These are phyloP conservation scores for Amylostereum areolatum DNA, from an alignment of 1,284 basidiomycete species.

Conservation along the genomic window DNA sequence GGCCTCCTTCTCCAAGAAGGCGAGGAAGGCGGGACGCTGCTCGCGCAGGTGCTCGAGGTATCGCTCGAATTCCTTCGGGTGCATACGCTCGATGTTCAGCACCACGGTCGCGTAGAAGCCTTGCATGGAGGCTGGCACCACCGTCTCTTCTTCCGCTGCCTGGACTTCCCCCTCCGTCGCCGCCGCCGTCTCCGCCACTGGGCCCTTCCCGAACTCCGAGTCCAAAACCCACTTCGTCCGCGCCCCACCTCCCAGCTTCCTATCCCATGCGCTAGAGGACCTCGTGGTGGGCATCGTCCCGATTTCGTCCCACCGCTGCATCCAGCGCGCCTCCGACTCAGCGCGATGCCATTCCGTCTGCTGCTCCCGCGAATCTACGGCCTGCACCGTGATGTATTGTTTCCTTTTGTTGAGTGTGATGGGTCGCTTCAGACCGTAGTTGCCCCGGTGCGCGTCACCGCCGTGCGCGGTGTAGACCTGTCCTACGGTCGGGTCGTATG, in stretches of 20 bases:
- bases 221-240: conserved; percentile 38
- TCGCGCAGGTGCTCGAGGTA: conserved; percentile 53
- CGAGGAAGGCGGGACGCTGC: conserved; percentile 50
- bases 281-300: conserved; percentile 33
- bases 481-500: conserved; percentile 65
- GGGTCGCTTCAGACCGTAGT: conserved; percentile 77
- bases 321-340: conserved; percentile 55
- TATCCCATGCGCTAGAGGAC: conserved; percentile 6
- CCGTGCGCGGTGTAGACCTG: conserved; percentile 68
- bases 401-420: conserved; percentile 53
- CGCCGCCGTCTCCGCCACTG: conserved; percentile 3
- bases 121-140: neutral
- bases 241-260: conserved; percentile 30
- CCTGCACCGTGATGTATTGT: conserved; percentile 51
- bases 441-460: conserved; percentile 63
- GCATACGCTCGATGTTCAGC: conserved; percentile 29
- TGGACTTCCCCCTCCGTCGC: conserved; percentile 3
- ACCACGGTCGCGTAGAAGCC: conserved; percentile 5
- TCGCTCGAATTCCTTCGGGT: conserved; percentile 42
- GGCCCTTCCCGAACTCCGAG: conserved; percentile 34
- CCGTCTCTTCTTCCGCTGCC: conserved; percentile 13
- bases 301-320: conserved; percentile 61
- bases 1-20: conserved; percentile 29
- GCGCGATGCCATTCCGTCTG: conserved; percentile 72
- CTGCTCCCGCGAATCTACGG: conserved; percentile 63